These are phyloP conservation scores for Pestalotiopsis sp. DNA, from an alignment of 2,329 filamentous ascomycete genomes.

Conservation along the genomic window DNA sequence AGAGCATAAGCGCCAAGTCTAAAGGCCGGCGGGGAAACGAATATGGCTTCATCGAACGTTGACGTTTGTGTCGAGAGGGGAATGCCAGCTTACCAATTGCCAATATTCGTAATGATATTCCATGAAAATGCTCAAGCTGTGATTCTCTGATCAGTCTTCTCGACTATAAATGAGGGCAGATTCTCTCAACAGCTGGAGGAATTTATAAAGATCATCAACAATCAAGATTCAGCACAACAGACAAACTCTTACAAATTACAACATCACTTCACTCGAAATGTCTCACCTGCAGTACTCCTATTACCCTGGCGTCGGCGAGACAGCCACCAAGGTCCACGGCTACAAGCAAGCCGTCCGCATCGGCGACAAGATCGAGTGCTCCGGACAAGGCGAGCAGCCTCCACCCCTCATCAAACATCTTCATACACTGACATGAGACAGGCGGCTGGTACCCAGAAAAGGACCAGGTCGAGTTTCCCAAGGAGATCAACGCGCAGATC, in stretches of 20 bases:
- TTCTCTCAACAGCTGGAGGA: neutral
- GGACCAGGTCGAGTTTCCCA: slow-evolving; percentile 20
- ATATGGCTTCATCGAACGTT: neutral
- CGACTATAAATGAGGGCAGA: neutral
- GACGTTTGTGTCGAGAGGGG: neutral
- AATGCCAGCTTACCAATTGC: neutral
- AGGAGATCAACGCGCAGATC: slow-evolving; percentile 47
- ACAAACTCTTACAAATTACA: neutral
- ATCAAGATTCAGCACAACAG: neutral
- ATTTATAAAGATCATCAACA: neutral
- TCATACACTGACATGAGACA: slow-evolving; percentile 3
- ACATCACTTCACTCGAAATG: slow-evolving; percentile 21
- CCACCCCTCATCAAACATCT: neutral
- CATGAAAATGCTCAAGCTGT: neutral
- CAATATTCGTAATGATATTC: neutral
- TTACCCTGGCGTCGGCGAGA: slow-evolving; percentile 31
- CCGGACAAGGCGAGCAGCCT: slow-evolving; percentile 44
- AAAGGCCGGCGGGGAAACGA: neutral
- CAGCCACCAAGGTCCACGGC: slow-evolving; percentile 28
- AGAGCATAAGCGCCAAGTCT: neutral
- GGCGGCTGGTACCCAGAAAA: slow-evolving; percentile 35
- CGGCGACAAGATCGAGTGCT: slow-evolving; percentile 47
- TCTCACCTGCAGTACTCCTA: slow-evolving; percentile 33
- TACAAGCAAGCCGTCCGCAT: slow-evolving; percentile 53
- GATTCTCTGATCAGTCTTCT: neutral